phyloP scores from a whole-genome alignment of 2,329 filamentous ascomycete genomes.

The Fusarium sp. region DNA sequence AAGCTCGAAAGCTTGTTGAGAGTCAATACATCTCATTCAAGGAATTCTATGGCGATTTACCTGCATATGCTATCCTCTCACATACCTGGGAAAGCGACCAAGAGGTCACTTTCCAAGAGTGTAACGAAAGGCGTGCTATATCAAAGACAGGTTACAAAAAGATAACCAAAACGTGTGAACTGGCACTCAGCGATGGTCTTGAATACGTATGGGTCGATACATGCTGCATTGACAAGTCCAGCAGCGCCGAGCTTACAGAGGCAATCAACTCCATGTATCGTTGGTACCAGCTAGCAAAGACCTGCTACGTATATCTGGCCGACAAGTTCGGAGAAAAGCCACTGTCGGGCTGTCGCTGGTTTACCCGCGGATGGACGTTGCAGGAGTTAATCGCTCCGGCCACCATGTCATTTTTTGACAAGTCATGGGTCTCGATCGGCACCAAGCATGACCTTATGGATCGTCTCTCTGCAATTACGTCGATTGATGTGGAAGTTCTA shows the following conservation, averaged over 20 bases:
- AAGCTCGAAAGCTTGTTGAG: background rate
- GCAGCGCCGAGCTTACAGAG: background rate
- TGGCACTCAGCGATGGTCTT: background rate
- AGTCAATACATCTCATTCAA: background rate
- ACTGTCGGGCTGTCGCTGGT: constrained; percentile 1
- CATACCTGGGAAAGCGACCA: background rate
- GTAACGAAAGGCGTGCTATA: background rate
- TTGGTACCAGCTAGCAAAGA: background rate
- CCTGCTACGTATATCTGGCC: background rate
- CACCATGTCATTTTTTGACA: background rate
- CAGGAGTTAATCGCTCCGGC: constrained; percentile 8
- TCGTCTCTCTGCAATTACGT: background rate
- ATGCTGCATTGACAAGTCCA: background rate
- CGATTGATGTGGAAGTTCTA: background rate
- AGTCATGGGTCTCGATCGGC: background rate
- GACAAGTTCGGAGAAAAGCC: background rate
- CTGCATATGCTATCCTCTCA: background rate
- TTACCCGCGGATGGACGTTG: constrained; percentile 13
- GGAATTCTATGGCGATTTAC: background rate
- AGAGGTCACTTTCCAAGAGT: background rate
- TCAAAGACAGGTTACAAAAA: background rate
- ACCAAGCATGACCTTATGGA: background rate
- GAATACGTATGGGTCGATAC: background rate
- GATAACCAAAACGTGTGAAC: background rate
- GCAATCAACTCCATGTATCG: background rate